Percentiles rank a stretch among this genome's conserved stretches.
These are phyloP conservation scores for Hirschioporus abietinus DNA, from an alignment of 768 basidiomycete species.

Conservation along the genomic window DNA sequence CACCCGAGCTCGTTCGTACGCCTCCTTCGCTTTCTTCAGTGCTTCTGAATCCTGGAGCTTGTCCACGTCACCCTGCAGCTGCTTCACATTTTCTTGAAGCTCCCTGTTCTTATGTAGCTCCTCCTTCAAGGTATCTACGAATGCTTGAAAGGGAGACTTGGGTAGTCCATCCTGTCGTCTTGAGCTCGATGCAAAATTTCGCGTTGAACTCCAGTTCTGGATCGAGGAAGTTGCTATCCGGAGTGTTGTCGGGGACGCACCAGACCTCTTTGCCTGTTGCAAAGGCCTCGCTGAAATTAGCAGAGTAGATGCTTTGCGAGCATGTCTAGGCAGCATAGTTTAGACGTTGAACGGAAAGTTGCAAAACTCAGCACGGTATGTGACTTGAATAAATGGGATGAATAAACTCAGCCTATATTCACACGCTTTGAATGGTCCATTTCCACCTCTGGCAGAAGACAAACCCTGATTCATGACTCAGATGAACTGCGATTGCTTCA, in stretches of 20 bases:
- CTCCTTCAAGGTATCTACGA: constrained; percentile 89
- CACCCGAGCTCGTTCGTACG: constrained; percentile 93
- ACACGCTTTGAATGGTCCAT: too few species aligned
- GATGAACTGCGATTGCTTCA: too few species aligned
- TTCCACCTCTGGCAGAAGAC: too few species aligned
- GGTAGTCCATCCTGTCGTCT: constrained; percentile 58
- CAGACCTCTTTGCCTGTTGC: not conserved
- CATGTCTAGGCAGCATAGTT: not conserved
- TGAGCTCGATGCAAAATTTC: constrained; percentile 44
- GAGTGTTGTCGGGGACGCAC: not conserved
- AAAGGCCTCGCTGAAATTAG: not conserved
- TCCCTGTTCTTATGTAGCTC: constrained; percentile 93
- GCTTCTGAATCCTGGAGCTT: constrained; percentile 96
- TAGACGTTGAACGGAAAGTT: not conserved
- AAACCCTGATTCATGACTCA: too few species aligned
- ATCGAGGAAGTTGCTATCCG: constrained; percentile 1
- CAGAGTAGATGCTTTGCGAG: not conserved
- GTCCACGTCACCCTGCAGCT: constrained; percentile 95
- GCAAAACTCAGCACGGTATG: not conserved
- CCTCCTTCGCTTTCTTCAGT: constrained; percentile 85
- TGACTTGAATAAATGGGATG: too few species aligned
- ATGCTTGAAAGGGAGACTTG: constrained; percentile 93
- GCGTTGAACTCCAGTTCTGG: constrained; percentile 3
- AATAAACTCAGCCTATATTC: too few species aligned
- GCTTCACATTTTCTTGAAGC: constrained; percentile 94